Conservation (phyloP, 257 asterid species). For the Datura wrightii region DNA sequence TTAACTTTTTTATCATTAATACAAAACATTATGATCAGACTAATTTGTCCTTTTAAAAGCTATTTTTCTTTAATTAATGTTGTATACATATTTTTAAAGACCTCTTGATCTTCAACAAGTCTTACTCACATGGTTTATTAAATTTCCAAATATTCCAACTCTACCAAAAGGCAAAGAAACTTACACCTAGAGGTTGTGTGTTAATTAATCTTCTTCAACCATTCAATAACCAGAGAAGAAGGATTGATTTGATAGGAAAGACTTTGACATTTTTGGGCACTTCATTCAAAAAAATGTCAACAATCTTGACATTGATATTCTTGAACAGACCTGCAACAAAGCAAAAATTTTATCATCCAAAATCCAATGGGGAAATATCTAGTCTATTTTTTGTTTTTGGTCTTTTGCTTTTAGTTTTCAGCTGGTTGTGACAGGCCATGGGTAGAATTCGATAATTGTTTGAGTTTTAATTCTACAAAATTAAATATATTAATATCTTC, state of each 20-base stretch:
- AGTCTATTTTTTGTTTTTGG: not conserved
- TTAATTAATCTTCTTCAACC: not conserved
- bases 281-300: not conserved
- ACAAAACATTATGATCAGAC: no score
- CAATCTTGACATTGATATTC: slow-evolving; percentile 5
- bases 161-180: not conserved
- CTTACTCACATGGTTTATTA: no score
- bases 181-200: not conserved
- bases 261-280: not conserved
- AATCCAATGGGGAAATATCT: not conserved
- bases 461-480: not conserved
- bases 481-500: not conserved
- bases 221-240: not conserved
- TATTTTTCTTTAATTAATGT: no score
- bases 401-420: not conserved
- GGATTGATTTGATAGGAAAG: not conserved
- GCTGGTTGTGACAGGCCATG: no score
- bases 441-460: not conserved
- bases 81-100: no score
- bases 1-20: no score
- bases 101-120: no score
- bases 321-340: not conserved
- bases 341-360: not conserved
- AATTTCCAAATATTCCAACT: not conserved
- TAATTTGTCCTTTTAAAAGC: no score